phyloP scores from a whole-genome alignment of 2,329 filamentous ascomycete species.

The Pyrenochaeta sp. region DNA sequence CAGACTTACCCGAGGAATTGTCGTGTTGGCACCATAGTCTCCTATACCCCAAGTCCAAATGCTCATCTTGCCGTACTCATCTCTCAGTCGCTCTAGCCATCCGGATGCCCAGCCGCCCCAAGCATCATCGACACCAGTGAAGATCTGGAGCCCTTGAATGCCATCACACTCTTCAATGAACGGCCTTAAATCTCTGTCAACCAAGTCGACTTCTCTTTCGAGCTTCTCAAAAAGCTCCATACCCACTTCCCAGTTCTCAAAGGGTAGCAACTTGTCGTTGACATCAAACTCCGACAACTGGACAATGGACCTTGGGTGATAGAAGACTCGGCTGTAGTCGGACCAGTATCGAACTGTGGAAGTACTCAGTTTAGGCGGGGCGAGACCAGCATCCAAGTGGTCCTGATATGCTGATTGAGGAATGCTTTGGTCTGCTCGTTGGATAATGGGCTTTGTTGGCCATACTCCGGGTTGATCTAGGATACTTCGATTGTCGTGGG shows the following conservation, averaged over 20 bases:
- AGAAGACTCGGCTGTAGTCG: conserved; percentile 92
- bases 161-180: conserved; percentile 95
- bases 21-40: conserved; percentile 53
- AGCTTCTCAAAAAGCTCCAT: conserved; percentile 51
- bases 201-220: conserved; percentile 71
- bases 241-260: conserved; percentile 68
- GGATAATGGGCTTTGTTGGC: conserved; percentile 61
- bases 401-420: conserved; percentile 77
- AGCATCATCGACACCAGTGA: conserved; percentile 62
- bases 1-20: conserved; percentile 52
- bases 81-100: conserved; percentile 71
- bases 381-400: conserved; percentile 74
- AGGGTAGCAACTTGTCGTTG: conserved; percentile 79
- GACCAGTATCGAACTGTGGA: conserved; percentile 92
- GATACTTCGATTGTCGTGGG: conserved; percentile 51
- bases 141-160: conserved; percentile 81
- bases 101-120: conserved; percentile 57
- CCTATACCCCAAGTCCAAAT: conserved; percentile 90
- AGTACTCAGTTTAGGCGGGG: conserved; percentile 69
- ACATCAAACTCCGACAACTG: conserved; percentile 85
- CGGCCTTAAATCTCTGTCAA: conserved; percentile 85
- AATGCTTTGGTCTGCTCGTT: conserved; percentile 69
- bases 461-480: conserved; percentile 37
- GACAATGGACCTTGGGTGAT: conserved; percentile 85
- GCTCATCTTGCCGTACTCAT: conserved; percentile 88